Percentiles rank a stretch among this genome's conserved stretches.
These are phyloP conservation scores for Cladobotryum protrusum DNA, from an alignment of 2,329 filamentous ascomycete species.

Conservation along the genomic window DNA sequence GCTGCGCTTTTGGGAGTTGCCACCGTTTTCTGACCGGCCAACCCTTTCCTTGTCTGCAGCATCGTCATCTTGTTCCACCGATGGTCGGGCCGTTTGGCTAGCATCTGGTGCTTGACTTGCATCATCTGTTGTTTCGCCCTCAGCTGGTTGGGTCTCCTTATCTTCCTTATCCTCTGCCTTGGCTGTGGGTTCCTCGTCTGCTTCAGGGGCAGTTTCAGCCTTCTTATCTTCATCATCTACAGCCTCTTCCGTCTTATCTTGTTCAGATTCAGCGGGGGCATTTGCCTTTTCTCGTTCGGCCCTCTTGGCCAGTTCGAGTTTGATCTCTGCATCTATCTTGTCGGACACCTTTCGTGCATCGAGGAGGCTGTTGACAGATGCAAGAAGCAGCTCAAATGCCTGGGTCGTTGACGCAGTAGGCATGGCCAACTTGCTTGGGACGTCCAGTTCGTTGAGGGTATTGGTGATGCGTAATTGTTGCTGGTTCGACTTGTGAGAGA, in stretches of 20 bases:
- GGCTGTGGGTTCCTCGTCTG: not conserved
- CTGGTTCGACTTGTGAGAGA: constrained; percentile 68
- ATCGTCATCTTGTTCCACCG: constrained; percentile 27
- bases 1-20: constrained; percentile 63
- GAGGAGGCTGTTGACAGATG: constrained; percentile 61
- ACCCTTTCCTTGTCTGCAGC: constrained; percentile 23
- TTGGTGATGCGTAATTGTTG: constrained; percentile 71
- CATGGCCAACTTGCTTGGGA: constrained; percentile 64
- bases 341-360: constrained; percentile 70
- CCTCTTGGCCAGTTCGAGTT: constrained; percentile 52
- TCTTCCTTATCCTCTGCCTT: constrained; percentile 16
- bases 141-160: constrained; percentile 12
- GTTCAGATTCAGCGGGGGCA: constrained; percentile 9
- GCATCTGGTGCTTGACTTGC: constrained; percentile 6
- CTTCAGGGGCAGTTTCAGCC: not conserved
- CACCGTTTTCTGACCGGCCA: constrained; percentile 32
- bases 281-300: constrained; percentile 41
- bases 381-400: constrained; percentile 64
- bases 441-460: constrained; percentile 64
- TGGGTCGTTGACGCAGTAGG: constrained; percentile 66
- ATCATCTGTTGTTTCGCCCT: constrained; percentile 12
- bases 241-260: constrained; percentile 10
- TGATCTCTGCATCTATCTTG: constrained; percentile 68
- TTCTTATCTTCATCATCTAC: constrained; percentile 9
- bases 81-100: constrained; percentile 7